Evolutionary conservation across 768 basidiomycete species (phyloP).

Genomic region (Hygrophorus russula): DNA sequence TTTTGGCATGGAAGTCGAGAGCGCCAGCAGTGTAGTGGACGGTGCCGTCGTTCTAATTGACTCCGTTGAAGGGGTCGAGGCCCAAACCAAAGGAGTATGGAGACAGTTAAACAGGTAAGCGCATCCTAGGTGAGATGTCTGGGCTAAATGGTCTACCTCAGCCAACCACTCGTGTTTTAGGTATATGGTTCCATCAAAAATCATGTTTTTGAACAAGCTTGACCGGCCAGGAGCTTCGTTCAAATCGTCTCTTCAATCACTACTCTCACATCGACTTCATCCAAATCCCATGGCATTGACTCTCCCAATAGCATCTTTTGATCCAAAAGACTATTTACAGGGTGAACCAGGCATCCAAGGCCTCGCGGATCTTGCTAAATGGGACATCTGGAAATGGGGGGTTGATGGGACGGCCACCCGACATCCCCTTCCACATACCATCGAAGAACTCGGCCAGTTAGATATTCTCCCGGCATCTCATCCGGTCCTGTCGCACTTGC

Average conservation of each 20-base stretch:
- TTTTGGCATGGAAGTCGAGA: conserved; percentile 96
- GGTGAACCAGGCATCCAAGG: conserved; percentile 83
- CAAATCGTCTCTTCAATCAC: conserved; percentile 55
- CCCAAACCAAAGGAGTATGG: conserved; percentile 88
- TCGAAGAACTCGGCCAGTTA: conserved; percentile 28
- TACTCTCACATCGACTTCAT: conserved; percentile 67
- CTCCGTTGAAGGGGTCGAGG: conserved; percentile 86
- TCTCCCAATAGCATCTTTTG: conserved; percentile 72
- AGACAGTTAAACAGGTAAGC: conserved; percentile 68
- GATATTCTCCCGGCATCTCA: conserved; percentile 45
- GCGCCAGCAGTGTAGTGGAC: conserved; percentile 82
- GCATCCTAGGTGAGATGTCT: conserved; percentile 21
- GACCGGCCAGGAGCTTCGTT: conserved; percentile 83
- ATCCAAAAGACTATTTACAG: conserved; percentile 47
- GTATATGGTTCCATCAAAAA: conserved; percentile 67
- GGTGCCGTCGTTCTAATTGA: conserved; percentile 84
- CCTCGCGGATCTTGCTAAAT: conserved; percentile 71
- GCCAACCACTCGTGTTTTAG: conserved; percentile 23
- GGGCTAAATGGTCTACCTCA: background rate
- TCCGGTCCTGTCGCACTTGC: conserved; percentile 57
- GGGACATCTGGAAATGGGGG: conserved; percentile 75
- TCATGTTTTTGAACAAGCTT: conserved; percentile 82
- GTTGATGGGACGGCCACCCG: conserved; percentile 31
- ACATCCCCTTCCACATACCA: conserved; percentile 40
- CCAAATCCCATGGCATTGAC: conserved; percentile 58